phyloP scores from a whole-genome alignment of 2,329 filamentous ascomycete genomes.

The Colletotrichum liriopes region DNA sequence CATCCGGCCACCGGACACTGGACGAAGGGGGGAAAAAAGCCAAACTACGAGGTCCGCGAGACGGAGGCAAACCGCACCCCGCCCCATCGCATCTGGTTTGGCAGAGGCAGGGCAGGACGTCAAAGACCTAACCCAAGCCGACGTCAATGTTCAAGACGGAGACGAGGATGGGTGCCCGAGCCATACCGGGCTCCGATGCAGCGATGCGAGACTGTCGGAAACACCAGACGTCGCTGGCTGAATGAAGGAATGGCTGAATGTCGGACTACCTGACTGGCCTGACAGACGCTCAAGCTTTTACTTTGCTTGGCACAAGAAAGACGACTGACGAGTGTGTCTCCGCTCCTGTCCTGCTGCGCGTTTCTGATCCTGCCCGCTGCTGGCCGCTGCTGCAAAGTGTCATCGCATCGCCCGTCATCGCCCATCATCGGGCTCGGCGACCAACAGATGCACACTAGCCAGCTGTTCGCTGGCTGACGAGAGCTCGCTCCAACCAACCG shows the following conservation, averaged over 20 bases:
- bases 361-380: slow-evolving; percentile 7
- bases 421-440: slow-evolving; percentile 15
- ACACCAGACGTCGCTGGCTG: slow-evolving; percentile 12
- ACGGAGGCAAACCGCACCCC: slow-evolving; percentile 11
- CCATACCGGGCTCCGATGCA: not conserved
- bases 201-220: slow-evolving; percentile 31
- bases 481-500: slow-evolving; percentile 15
- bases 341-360: slow-evolving; percentile 5
- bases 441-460: slow-evolving; percentile 31
- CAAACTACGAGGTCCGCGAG: slow-evolving; percentile 25
- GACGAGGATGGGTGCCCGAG: not conserved
- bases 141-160: not conserved
- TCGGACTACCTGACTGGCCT: not conserved
- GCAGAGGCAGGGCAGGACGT: not conserved
- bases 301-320: slow-evolving; percentile 4
- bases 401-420: slow-evolving; percentile 15
- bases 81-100: too few species aligned
- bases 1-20: slow-evolving; percentile 38
- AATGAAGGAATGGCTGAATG: not conserved
- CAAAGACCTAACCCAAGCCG: not conserved
- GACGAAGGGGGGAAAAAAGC: slow-evolving; percentile 9
- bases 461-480: slow-evolving; percentile 33
- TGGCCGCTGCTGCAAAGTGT: slow-evolving; percentile 16
- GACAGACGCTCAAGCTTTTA: slow-evolving; percentile 18
- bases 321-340: not conserved